Evolutionary conservation across 768 basidiomycete species (phyloP).

Genomic region (Kwoniella dejecticola): DNA sequence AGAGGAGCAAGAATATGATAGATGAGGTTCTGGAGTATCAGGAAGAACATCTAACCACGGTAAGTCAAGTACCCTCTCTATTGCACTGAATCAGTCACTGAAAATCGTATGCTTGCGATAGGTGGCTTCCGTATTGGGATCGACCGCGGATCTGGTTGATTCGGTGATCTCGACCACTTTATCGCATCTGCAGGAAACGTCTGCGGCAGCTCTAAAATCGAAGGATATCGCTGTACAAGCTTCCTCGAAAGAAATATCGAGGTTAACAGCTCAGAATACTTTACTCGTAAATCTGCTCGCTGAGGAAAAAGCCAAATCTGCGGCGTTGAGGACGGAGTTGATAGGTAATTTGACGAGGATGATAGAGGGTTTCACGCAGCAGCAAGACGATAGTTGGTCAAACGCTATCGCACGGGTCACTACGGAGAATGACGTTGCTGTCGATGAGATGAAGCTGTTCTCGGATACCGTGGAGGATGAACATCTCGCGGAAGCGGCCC

Average conservation of each 20-base stretch:
- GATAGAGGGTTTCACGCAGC: slow-evolving; percentile 69
- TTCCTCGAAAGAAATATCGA: slow-evolving; percentile 57
- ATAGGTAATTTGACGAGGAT: slow-evolving; percentile 73
- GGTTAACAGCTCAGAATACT: slow-evolving; percentile 72
- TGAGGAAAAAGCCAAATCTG: slow-evolving; percentile 67
- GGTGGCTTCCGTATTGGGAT: slow-evolving; percentile 60
- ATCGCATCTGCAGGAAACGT: slow-evolving; percentile 64
- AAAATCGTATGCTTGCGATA: slow-evolving; percentile 20
- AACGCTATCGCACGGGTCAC: slow-evolving; percentile 64
- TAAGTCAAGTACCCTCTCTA: too few relatives aligned
- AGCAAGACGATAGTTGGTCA: slow-evolving; percentile 68
- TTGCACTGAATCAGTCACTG: too few relatives aligned
- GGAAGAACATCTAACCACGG: slow-evolving; percentile 42
- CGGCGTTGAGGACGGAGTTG: slow-evolving; percentile 70
- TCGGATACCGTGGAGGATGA: slow-evolving; percentile 50
- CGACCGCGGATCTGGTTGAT: slow-evolving; percentile 66
- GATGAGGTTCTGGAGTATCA: slow-evolving; percentile 44
- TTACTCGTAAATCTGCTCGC: slow-evolving; percentile 66
- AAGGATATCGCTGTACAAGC: slow-evolving; percentile 54
- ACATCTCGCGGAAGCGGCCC: slow-evolving; percentile 57
- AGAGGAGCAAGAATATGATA: slow-evolving; percentile 36
- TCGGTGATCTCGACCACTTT: slow-evolving; percentile 64
- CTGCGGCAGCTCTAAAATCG: slow-evolving; percentile 61
- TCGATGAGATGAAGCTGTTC: slow-evolving; percentile 62
- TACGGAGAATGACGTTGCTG: slow-evolving; percentile 63